Evolutionary conservation across 768 basidiomycete genomes (phyloP), one percentile per base, ranked within the genome.

Genomic region (Sarcomyxa edulis): DNA sequence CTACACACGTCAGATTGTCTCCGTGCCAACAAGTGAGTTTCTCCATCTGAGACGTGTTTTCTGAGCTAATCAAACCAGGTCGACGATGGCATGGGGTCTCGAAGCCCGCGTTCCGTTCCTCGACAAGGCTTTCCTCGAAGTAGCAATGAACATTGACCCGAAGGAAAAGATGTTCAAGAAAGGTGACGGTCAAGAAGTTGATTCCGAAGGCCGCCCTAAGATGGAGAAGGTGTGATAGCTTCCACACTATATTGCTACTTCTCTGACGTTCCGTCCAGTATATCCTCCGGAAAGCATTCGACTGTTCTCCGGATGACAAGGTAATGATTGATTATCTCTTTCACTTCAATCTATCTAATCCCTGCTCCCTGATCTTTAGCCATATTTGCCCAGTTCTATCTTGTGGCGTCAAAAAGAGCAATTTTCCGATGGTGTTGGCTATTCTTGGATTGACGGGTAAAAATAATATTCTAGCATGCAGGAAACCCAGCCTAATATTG

Each of bases 361-460:
- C 34, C 20, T 20, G 25, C 27, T 22, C 44, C 32, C n/a, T 20
- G 34, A 45, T 20, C 22, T 11, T 18, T 52, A 91, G 84, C 84
- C 91, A 2, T 99, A 98, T 64, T 79, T 99, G 36, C 96, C 96
- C 9, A 74, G 74, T 40, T 89, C 87, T 11, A 97, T 99, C 52
- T 71, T 99, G 28, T 99, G 96, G 96, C 76, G 96, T 40, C 96
- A 99, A 60, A 99, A 99, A 60, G 96, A 99, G 64, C 94, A 98
- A 53, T 99, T 99, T 68, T 97, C 94, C 2, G 96, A 99, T 53
- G 96, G 96, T 38, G 93, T 96, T 39, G 94, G 95, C 22, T 97
- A 96, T 64, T 94, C 92, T 22, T 97, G 95, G 94, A 98, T 98
- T 54, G 94, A 98, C 52, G 91, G 93, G 87, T 87, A 52, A 29